Evolutionary conservation across 139 green algal genomes (phyloP), one percentile per base, ranked within the genome.

Genomic region (Trebouxia sp.): DNA sequence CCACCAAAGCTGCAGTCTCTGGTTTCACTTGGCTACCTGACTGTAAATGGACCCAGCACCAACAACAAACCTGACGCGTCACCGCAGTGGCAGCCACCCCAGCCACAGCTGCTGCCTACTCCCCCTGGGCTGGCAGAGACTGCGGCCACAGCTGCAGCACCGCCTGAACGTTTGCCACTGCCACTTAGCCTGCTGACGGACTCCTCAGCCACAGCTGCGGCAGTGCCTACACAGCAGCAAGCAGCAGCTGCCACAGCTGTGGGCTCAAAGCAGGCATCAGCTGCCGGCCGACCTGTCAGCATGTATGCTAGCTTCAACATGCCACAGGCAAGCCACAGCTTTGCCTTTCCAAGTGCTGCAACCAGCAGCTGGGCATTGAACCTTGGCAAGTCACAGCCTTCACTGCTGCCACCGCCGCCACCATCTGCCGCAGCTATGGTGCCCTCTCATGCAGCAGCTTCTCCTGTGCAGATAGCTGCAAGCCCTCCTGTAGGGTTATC

Each of bases 151-250:
- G 58, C 58, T 38, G 9, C 32, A 42, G 30, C 58, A 24, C 26
- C 28, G 62, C 35, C 62, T 72, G 28, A 42, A 1, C 32, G 43
- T n/a, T 35, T 24, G 28, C 7, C 12, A 43, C 17, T 1, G 3
- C n/a, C 24, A 28, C 6, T 6, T 8, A 39, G 55, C 55, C 55
- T 1, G 53, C 53, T 12, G 14, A 35, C 53, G 28, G 28, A n/a
- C n/a, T n/a, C n/a, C n/a, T n/a, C n/a, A n/a, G n/a, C n/a, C 55
- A 66, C 32, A 72, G 62, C 32, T 45, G 62, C 62, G 28, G 62
- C 1, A 42, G 3, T 3, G 14, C 26, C 32, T 24, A 72, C 32
- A 28, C 32, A 32, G 8, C 62, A 72, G 35, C 10, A 32, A 72
- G 62, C 35, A 30, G 28, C n/a, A 39, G 53, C 22, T 9, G 22